A percentile compares a stretch with the other conserved stretches of the same genome.
Evolutionary conservation across 257 asterid genomes (phyloP).

Genomic region (Solanum dulcamara): DNA sequence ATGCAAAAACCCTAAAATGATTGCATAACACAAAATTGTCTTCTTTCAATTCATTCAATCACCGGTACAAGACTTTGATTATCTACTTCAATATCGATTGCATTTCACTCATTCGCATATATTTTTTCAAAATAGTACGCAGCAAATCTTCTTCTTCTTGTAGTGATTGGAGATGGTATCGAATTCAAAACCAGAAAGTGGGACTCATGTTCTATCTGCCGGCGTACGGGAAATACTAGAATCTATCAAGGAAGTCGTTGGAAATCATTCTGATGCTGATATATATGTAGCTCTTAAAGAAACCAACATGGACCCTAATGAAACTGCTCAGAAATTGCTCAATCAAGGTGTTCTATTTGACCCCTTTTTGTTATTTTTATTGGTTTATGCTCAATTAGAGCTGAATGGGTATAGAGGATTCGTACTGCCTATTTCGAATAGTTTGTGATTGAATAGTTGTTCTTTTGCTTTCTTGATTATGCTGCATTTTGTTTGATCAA

Average conservation of each 20-base stretch:
- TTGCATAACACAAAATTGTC: not conserved
- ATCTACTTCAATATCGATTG: not conserved
- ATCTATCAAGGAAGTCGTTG: slow-evolving; percentile 73
- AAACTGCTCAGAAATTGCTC: slow-evolving; percentile 78
- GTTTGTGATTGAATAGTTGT: not conserved
- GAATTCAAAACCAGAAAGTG: slow-evolving; percentile 39
- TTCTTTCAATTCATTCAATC: too few relatives aligned
- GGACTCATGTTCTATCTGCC: slow-evolving; percentile 54
- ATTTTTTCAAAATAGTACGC: not conserved
- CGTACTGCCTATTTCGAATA: not conserved
- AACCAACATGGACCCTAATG: slow-evolving; percentile 91
- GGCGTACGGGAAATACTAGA: slow-evolving; percentile 74
- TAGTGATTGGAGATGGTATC: slow-evolving; percentile 40
- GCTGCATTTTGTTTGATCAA: not conserved
- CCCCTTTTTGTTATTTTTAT: not conserved
- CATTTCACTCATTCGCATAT: not conserved
- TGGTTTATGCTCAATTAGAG: not conserved
- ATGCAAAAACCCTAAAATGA: not conserved
- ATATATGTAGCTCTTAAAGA: slow-evolving; percentile 78
- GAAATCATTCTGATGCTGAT: slow-evolving; percentile 84
- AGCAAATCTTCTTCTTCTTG: not conserved
- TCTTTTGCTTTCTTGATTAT: not conserved
- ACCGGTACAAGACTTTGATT: not conserved
- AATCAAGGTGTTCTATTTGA: slow-evolving; percentile 47
- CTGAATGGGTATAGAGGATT: not conserved